These are phyloP conservation scores for Metschnikowia chrysomelidarum DNA, from an alignment of 805 yeast species.

Conservation along the genomic window DNA sequence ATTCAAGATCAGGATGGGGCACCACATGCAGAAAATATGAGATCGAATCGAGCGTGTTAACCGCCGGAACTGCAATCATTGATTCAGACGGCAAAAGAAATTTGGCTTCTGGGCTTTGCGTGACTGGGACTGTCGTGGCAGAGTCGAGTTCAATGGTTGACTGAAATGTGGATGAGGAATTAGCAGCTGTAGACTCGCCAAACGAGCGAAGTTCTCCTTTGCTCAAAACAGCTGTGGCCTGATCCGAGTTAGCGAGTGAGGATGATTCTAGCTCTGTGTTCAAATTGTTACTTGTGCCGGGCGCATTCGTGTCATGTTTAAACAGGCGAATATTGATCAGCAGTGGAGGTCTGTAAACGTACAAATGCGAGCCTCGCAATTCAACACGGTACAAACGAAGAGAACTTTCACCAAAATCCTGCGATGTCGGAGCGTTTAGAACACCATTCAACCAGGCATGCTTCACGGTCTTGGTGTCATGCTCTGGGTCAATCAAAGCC, in stretches of 20 bases:
- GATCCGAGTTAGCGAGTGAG: slow-evolving; percentile 3
- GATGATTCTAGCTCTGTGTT: slow-evolving; percentile 2
- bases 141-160: slow-evolving; percentile 4
- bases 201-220: slow-evolving; percentile 4
- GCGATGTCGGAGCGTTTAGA: slow-evolving; percentile 30
- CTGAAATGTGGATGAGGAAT: slow-evolving; percentile 5
- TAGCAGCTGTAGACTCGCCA: slow-evolving; percentile 4
- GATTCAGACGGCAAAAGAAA: not conserved
- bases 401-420: slow-evolving; percentile 24
- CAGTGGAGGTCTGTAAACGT: slow-evolving; percentile 42
- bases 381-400: slow-evolving; percentile 20
- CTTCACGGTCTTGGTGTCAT: slow-evolving; percentile 30
- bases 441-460: slow-evolving; percentile 40
- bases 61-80: not conserved
- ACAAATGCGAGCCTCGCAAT: slow-evolving; percentile 64
- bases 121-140: not conserved
- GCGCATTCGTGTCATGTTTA: slow-evolving; percentile 7
- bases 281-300: not conserved
- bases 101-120: not conserved
- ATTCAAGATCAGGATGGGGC: slow-evolving; percentile 38
- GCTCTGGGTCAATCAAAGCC: slow-evolving; percentile 27
- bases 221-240: not conserved
- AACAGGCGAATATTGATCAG: slow-evolving; percentile 19
- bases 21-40: slow-evolving; percentile 24
- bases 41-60: slow-evolving; percentile 13